Evolutionary conservation across 805 yeast species (phyloP).

Genomic region (Helenozyma baotianmanensis): DNA sequence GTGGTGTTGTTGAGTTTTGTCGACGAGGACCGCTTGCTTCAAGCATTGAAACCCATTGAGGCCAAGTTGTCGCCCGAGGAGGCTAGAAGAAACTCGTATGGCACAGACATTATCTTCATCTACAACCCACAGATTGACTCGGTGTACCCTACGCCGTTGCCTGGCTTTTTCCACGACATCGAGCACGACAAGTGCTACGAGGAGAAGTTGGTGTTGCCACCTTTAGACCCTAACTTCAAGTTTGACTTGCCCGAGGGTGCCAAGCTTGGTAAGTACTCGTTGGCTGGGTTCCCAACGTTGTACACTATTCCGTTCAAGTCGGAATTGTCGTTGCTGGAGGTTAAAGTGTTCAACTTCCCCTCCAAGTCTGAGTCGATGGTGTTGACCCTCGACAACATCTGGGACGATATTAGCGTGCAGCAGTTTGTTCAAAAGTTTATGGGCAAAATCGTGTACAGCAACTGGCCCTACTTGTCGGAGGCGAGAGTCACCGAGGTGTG

Average conservation of each 20-base stretch:
- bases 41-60: conserved; percentile 68
- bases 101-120: conserved; percentile 60
- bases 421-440: conserved; percentile 63
- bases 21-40: conserved; percentile 69
- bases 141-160: conserved; percentile 69
- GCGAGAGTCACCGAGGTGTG: conserved; percentile 61
- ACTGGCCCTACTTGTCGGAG: conserved; percentile 91
- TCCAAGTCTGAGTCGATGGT: conserved; percentile 80
- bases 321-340: conserved; percentile 55
- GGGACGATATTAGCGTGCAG: conserved; percentile 51
- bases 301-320: conserved; percentile 59
- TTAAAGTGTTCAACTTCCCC: conserved; percentile 79
- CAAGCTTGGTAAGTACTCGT: conserved; percentile 58
- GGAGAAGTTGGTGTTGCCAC: conserved; percentile 48
- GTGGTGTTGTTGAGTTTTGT: conserved; percentile 91
- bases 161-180: conserved; percentile 71
- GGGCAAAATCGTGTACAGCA: conserved; percentile 62
- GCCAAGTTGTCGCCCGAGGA: conserved; percentile 65
- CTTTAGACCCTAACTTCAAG: conserved; percentile 38
- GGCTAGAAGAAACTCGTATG: conserved; percentile 66
- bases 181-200: conserved; percentile 78
- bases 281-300: conserved; percentile 90
- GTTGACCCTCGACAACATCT: conserved; percentile 52
- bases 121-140: conserved; percentile 73
- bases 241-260: conserved; percentile 66